Evolutionary conservation across 2,329 filamentous ascomycete species (phyloP), one percentile per base, ranked within the genome.

Genomic region (Colletotrichum sp.): DNA sequence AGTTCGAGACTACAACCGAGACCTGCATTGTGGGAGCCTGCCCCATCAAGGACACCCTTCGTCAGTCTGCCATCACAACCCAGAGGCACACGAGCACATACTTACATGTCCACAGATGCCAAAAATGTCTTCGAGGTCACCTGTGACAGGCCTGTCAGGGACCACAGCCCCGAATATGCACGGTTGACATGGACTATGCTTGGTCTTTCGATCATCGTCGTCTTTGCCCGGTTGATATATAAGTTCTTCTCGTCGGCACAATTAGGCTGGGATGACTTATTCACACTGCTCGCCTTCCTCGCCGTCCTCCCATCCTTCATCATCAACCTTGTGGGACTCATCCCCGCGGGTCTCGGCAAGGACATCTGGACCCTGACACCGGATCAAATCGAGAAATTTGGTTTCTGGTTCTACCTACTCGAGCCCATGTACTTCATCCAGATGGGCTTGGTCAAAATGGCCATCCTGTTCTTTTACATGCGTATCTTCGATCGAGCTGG

Each of bases 401-500:
- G 76, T 8, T 70, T 78, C 5, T 83, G 71, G 60, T 85, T 86
- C 70, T 85, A 81, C 77, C 28, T 84, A 8, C 78, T 84, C 5
- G 83, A 86, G 55, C 79, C 85, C 0, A 79, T 87, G 24, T 88
- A 88, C 78, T 84, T 87, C 77, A 34, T 82, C 1, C 81, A 84
- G 36, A 81, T 86, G 68, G 82, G 83, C 13, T 77, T 86, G 7
- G 81, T 86, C 55, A 87, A 88, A 78, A 78, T 86, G 28, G 85
- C 86, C 2, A 78, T 88, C 13, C 77, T 87, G 8, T 82, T 84
- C 71, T 87, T 88, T 75, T 88, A 87, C 71, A 80, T 86, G 18
- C 81, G 84, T 21, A 85, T 88, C 62, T 88, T 88, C 52, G 84
- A 85, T 1, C 79, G 80, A 0, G 77, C 66, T 8, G 74, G 52